phyloP scores from a whole-genome alignment of 2,329 filamentous ascomycete species.

The Harringtonia aguacate region DNA sequence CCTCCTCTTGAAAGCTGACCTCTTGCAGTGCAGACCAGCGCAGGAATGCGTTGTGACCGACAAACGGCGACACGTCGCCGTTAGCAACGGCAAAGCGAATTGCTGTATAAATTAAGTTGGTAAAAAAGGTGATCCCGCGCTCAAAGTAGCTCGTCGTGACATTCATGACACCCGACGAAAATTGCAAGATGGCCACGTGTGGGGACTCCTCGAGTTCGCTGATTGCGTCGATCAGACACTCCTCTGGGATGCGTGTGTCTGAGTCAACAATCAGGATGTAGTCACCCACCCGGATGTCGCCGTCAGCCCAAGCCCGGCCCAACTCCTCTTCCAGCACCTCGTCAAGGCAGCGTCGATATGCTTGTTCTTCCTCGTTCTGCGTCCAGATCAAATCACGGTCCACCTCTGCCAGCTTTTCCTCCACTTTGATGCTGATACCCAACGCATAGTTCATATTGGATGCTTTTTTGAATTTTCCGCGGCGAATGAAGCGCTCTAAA shows the following conservation, averaged over 20 bases:
- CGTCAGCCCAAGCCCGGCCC: constrained; percentile 70
- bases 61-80: constrained; percentile 68
- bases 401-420: constrained; percentile 52
- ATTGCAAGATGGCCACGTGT: constrained; percentile 70
- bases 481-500: constrained; percentile 49
- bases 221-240: constrained; percentile 69
- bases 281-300: constrained; percentile 77
- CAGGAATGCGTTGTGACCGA: constrained; percentile 70
- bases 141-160: constrained; percentile 65
- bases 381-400: constrained; percentile 52
- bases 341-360: constrained; percentile 54
- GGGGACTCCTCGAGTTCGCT: constrained; percentile 74
- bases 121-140: constrained; percentile 61
- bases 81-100: constrained; percentile 70
- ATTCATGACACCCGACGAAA: constrained; percentile 69
- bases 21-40: constrained; percentile 68
- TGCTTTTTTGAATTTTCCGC: constrained; percentile 60
- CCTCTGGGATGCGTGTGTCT: constrained; percentile 65
- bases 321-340: constrained; percentile 53
- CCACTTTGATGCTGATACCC: constrained; percentile 58
- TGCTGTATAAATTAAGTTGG: constrained; percentile 64
- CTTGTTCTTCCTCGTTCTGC: constrained; percentile 55
- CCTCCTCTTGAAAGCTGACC: constrained; percentile 58
- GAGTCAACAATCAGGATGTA: constrained; percentile 73
- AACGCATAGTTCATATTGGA: constrained; percentile 65